These are phyloP conservation scores for Phoma sp. DNA, from an alignment of 2,329 filamentous ascomycete genomes.

Conservation along the genomic window DNA sequence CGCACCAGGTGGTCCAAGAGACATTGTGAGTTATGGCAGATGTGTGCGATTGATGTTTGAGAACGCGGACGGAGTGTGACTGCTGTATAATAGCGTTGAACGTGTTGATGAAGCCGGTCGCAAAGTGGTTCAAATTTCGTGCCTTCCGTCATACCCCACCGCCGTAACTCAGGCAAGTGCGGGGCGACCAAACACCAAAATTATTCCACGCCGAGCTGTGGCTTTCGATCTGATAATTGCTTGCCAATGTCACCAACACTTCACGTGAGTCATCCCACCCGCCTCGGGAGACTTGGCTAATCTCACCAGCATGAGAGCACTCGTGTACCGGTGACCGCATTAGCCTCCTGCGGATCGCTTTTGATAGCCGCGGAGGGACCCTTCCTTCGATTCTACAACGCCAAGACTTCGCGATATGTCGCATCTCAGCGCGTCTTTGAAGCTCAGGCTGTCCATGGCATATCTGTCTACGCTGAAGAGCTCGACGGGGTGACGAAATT, in stretches of 20 bases:
- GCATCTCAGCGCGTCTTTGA: constrained; percentile 62
- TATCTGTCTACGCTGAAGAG: constrained; percentile 54
- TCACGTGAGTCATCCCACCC: constrained; percentile 33
- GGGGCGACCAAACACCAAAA: constrained; percentile 46
- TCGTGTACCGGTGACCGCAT: constrained; percentile 54
- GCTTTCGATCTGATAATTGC: constrained; percentile 11
- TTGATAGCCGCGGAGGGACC: constrained; percentile 54
- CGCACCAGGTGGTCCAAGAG: constrained; percentile 38
- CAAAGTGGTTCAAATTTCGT: constrained; percentile 30
- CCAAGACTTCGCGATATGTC: constrained; percentile 31
- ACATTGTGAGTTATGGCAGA: constrained; percentile 35
- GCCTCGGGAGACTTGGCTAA: constrained; percentile 19
- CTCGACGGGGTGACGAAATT: constrained; percentile 31
- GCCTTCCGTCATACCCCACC: constrained; percentile 36
- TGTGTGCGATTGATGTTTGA: neutral
- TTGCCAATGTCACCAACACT: constrained; percentile 45
- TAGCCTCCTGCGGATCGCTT: constrained; percentile 46
- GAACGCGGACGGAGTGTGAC: neutral
- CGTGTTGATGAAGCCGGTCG: constrained; percentile 10
- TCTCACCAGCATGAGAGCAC: constrained; percentile 45
- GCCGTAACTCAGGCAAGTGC: constrained; percentile 19
- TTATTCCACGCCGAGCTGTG: constrained; percentile 27
- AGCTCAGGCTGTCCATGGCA: constrained; percentile 76
- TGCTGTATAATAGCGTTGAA: neutral
- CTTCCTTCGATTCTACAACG: constrained; percentile 49